Evolutionary conservation across 345 rosid genomes (phyloP).

Genomic region (Gossypium bickii): DNA sequence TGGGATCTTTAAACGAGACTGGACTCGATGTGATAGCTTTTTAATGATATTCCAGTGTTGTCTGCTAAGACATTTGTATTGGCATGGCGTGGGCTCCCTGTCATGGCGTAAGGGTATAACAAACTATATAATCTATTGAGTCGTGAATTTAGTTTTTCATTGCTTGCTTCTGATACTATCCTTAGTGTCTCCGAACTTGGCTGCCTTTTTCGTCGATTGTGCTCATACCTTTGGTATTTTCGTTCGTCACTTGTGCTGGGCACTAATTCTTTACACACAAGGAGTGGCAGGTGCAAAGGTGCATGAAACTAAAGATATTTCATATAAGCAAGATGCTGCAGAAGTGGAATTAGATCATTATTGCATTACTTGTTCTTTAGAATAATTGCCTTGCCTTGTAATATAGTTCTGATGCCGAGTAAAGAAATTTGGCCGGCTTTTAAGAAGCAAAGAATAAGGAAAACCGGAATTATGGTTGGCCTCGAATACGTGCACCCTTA

Average conservation of each 20-base stretch:
- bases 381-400: conserved; percentile 8
- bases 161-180: not conserved
- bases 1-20: too few relatives aligned
- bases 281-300: not conserved
- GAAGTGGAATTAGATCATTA: not conserved
- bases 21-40: too few relatives aligned
- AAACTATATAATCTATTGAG: not conserved
- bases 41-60: too few relatives aligned
- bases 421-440: not conserved
- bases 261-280: not conserved
- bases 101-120: too few relatives aligned
- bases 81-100: too few relatives aligned
- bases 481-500: not conserved
- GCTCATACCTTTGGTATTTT: not conserved
- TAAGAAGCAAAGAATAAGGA: not conserved
- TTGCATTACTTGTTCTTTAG: not conserved
- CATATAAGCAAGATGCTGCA: not conserved
- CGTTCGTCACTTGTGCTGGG: not conserved
- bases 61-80: too few relatives aligned
- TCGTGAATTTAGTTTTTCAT: conserved; percentile 1
- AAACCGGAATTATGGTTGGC: not conserved
- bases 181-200: not conserved
- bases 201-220: not conserved
- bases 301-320: not conserved
- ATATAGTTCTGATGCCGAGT: too few relatives aligned